phyloP scores from a whole-genome alignment of 441 rosid species.

The Gossypium schwendimanii region DNA sequence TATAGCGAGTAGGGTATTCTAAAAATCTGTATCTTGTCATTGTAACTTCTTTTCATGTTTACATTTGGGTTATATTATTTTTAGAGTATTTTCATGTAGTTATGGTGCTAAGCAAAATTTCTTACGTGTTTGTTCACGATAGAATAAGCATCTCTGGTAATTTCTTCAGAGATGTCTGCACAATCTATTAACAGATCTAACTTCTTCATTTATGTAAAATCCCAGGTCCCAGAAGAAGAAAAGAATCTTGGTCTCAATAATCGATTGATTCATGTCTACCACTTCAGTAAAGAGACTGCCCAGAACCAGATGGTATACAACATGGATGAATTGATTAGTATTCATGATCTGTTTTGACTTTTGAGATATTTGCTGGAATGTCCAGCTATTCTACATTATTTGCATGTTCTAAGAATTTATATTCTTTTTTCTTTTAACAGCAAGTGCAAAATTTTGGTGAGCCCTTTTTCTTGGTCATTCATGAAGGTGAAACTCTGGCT shows the following conservation, averaged over 20 bases:
- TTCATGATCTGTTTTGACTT: slow-evolving; percentile 10
- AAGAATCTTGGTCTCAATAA: slow-evolving; percentile 75
- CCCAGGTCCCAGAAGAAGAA: slow-evolving; percentile 93
- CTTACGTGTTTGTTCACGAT: background rate
- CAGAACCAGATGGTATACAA: slow-evolving; percentile 68
- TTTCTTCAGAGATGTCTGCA: background rate
- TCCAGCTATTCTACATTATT: background rate
- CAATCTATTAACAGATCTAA: background rate
- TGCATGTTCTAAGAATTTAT: slow-evolving; percentile 3
- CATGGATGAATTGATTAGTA: slow-evolving; percentile 11
- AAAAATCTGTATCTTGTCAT: background rate
- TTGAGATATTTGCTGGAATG: background rate
- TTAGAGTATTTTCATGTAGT: background rate
- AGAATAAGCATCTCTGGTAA: background rate
- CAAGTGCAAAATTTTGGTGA: slow-evolving; percentile 95
- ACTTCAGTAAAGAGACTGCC: slow-evolving; percentile 70
- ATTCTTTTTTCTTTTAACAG: slow-evolving; percentile 27
- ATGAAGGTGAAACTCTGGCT: slow-evolving; percentile 80
- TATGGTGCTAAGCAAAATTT: background rate
- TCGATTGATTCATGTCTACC: slow-evolving; percentile 91
- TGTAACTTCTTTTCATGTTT: no score
- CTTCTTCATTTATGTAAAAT: slow-evolving; percentile 9
- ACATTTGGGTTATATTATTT: background rate
- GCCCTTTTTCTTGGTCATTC: slow-evolving; percentile 92
- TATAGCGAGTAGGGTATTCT: background rate